Base-by-base conservation (phyloP, 192 early-diverging fungal species). In the Podila epigama region DNA sequence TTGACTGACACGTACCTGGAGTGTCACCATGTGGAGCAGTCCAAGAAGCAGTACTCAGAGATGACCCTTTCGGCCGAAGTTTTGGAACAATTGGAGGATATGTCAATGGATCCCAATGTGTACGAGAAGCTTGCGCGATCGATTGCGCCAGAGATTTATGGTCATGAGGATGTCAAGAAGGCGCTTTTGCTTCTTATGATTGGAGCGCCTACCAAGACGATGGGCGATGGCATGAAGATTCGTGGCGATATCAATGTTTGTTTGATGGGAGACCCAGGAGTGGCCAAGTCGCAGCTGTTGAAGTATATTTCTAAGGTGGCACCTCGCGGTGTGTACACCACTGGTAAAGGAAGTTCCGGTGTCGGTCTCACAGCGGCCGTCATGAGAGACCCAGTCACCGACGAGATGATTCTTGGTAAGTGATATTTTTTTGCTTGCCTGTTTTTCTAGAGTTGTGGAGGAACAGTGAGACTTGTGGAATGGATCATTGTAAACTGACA, bases 211-310 rank as follows among this genome's bases (percentile, higher is more conserved):
- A 85, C 88, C 33, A 95, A 97, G 83, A 82, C 85, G 59, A 92
- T 92, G 44, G 85, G 86, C n/a, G 96, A 96, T 58, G 94, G 96
- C 36, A 95, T 96, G 95, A 89, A 93, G 63, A 96, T 97, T 69
- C 91, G 97, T 81, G 96, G 97, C 60, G 97, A 99, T 79, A 86
- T 99, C 59, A 99, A 99, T 82, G 78, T 98, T 31, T 97, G 94
- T 72, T 82, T 99, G 71, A 97, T 99, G 95, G 97, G 97, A 81
- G 97, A 99, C 78, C 97, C 97, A 52, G 96, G 96, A 73, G 95
- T 97, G 48, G 96, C 96, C 68, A 99, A 99, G 84, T 97, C 95
- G 15, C 97, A 99, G 85, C 84, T 99, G 68, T 81, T 99, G 59
- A 95, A 97, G 68, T 96, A 94, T 75, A 94, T 98, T 35, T 87